A percentile compares a stretch with the other conserved stretches of the same genome.
These are phyloP conservation scores for Lecanosticta acicola DNA, from an alignment of 2,329 filamentous ascomycete species.

Conservation along the genomic window DNA sequence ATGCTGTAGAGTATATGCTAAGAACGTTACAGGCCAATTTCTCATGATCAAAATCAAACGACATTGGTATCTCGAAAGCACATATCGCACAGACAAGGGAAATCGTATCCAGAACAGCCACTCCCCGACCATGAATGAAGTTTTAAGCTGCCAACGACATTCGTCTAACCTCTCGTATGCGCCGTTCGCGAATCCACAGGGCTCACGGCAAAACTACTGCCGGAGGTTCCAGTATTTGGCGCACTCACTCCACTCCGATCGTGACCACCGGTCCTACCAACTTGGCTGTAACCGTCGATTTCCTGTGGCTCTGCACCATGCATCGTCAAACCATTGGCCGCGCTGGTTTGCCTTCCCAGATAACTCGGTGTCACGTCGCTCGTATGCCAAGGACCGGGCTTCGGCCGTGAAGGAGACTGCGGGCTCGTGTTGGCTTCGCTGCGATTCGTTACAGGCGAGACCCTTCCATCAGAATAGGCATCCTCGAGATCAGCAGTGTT, in stretches of 20 bases:
- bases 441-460: conserved; percentile 15
- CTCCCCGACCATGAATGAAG: too few species aligned
- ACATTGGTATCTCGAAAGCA: too few species aligned
- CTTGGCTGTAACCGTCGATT: conserved; percentile 7
- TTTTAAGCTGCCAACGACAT: too few species aligned
- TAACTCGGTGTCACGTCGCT: conserved; percentile 37
- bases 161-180: too few species aligned
- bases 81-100: too few species aligned
- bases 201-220: conserved; percentile 13
- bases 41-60: too few species aligned
- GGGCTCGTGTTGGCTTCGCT: conserved; percentile 8
- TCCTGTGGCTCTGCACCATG: conserved; percentile 33
- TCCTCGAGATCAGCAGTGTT: conserved; percentile 25
- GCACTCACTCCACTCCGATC: conserved; percentile 9
- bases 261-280: conserved; percentile 3
- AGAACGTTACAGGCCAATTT: too few species aligned
- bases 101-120: too few species aligned
- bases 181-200: conserved; percentile 18
- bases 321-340: conserved; percentile 42
- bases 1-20: too few species aligned
- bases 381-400: conserved; percentile 28
- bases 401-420: conserved; percentile 19
- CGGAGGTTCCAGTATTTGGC: conserved; percentile 11
- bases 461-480: conserved; percentile 16
- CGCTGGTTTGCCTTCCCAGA: conserved; percentile 40